Percentiles rank a stretch among this genome's conserved stretches.
These are phyloP conservation scores for Sporothrix curviconia DNA, from an alignment of 2,329 filamentous ascomycete species.

Conservation along the genomic window DNA sequence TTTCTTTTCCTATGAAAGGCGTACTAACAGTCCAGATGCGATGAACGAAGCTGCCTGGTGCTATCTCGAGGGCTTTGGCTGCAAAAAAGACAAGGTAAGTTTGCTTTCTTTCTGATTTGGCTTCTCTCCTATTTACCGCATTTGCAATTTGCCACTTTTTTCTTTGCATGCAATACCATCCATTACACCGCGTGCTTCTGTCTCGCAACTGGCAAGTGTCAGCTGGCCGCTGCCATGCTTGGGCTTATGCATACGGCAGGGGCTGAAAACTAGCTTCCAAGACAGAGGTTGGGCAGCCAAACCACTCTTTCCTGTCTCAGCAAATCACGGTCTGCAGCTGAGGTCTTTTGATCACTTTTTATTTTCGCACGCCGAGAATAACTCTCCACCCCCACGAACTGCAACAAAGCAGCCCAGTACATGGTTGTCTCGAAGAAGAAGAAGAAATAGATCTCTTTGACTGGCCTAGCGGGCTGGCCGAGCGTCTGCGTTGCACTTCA, in stretches of 20 bases:
- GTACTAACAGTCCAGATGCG: slow-evolving; percentile 56
- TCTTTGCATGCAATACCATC: not conserved
- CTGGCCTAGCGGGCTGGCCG: not conserved
- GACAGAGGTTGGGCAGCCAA: not conserved
- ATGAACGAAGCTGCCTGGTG: slow-evolving; percentile 98
- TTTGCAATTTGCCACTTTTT: not conserved
- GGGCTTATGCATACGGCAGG: not conserved
- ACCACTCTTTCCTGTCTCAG: too few relatives aligned
- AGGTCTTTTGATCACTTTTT: not conserved
- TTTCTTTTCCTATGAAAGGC: too few relatives aligned
- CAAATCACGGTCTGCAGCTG: too few relatives aligned
- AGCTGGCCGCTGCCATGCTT: not conserved
- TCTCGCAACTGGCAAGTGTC: not conserved
- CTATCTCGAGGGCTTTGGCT: slow-evolving; percentile 92
- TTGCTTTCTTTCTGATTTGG: not conserved
- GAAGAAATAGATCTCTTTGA: too few relatives aligned
- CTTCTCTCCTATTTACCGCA: not conserved
- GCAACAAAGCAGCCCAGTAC: too few relatives aligned
- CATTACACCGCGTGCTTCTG: not conserved
- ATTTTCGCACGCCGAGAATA: too few relatives aligned
- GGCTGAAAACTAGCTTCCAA: not conserved
- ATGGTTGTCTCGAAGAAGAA: too few relatives aligned
- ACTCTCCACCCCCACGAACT: too few relatives aligned
- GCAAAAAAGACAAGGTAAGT: slow-evolving; percentile 95
- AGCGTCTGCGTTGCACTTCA: not conserved